phyloP scores from a whole-genome alignment of 495 filamentous ascomycete genomes.

The Aspergillus funiculosus region DNA sequence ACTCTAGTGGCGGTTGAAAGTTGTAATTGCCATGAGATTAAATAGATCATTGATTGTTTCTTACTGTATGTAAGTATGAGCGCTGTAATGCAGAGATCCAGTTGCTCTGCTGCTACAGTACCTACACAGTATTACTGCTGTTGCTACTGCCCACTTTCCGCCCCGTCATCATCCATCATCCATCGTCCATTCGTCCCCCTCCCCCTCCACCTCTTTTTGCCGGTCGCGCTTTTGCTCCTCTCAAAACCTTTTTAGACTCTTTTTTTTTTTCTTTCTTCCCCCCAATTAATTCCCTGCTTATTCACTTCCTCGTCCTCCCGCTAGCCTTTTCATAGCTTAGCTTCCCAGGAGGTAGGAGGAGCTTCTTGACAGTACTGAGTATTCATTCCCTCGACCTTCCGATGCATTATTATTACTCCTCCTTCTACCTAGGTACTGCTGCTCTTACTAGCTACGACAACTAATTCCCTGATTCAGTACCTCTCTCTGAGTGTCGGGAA shows the following conservation, averaged over 20 bases:
- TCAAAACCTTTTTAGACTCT: constrained; percentile 11
- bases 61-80: constrained; percentile 5
- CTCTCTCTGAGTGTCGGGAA: constrained; percentile 10
- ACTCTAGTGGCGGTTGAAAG: no score
- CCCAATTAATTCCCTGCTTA: constrained; percentile 13
- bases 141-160: constrained; percentile 5
- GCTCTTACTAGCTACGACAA: no score
- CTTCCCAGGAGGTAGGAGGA: constrained; percentile 4
- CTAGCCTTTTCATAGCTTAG: constrained; percentile 12
- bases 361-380: constrained; percentile 9
- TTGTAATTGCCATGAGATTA: not conserved
- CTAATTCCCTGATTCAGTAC: no score
- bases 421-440: no score
- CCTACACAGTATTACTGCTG: not conserved
- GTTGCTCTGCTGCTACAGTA: no score
- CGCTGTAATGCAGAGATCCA: not conserved
- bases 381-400: constrained; percentile 9
- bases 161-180: no score
- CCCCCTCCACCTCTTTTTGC: constrained; percentile 12
- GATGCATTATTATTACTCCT: constrained; percentile 9
- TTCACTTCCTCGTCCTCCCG: constrained; percentile 10
- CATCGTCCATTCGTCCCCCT: constrained; percentile 4
- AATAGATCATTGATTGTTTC: no score
- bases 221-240: constrained; percentile 13
- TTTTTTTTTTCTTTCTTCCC: constrained; percentile 9